Evolutionary conservation across 495 filamentous ascomycete species (phyloP), one percentile per base, ranked within the genome.

Genomic region (Parathielavia hyrcaniae): DNA sequence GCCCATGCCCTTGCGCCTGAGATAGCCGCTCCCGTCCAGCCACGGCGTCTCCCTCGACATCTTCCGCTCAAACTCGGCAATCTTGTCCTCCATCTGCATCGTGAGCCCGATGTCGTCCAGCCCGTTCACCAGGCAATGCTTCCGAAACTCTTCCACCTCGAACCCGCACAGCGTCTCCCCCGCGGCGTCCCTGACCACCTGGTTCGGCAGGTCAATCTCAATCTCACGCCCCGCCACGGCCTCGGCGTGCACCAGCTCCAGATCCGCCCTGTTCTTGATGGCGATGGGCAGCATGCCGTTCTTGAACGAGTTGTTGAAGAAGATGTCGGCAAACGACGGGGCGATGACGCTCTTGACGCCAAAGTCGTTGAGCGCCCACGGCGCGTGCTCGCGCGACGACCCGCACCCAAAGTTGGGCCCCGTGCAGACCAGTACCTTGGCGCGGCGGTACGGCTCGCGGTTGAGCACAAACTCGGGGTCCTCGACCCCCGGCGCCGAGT

Each of bases 261-360:
- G 78, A 16, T 78, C 82, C 10, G 64, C 79, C 47, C 83, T 68
- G 70, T 91, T 81, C 36, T 79, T 75, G 70, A 98, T 87, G 39
- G 79, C 73, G 61, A 97, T 81, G 26, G 92, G 91, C 39, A 98
- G 81, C 93, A 98, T 98, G 73, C 92, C 93, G 76, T 98, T 98
- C 81, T 98, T 98, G 83, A 97, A 97, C 17, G 89, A 95, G 77
- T 98, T 98, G 82, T 97, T 98, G 83, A 91, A 95, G 83, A 97
- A 97, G 73, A 98, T 98, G 67, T 98, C 93, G 58, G 90, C 92
- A 66, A 88, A 98, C 16, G 85, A 89, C 12, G 91, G 89, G 1
- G 92, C 93, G 63, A 97, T 95, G 61, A 97, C 80, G 69, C 87
- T 91, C 66, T 86, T 89, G 75, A 98, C 93, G 57, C 93, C 93